These are phyloP conservation scores for Circinella minor DNA, from an alignment of 371 early-diverging fungal species.

Conservation along the genomic window DNA sequence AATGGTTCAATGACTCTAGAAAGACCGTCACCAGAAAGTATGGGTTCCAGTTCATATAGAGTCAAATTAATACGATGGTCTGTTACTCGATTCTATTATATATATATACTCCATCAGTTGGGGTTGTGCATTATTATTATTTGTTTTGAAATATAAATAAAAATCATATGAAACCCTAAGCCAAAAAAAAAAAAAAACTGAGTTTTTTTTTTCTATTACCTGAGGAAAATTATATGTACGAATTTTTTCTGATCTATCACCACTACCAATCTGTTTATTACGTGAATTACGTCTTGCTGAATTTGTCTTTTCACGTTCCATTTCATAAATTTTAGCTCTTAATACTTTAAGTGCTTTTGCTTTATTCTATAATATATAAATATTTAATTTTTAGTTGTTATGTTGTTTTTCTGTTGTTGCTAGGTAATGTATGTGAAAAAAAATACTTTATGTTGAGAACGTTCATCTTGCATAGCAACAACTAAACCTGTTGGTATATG, in stretches of 20 bases:
- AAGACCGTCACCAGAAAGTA: constrained; percentile 64
- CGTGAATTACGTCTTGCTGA: constrained; percentile 65
- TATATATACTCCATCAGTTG: neutral
- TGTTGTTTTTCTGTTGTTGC: neutral
- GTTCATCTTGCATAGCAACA: constrained; percentile 89
- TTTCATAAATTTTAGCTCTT: constrained; percentile 79
- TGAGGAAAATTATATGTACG: constrained; percentile 87
- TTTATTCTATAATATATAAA: constrained; percentile 64
- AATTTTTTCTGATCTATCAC: constrained; percentile 84
- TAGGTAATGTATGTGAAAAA: no score
- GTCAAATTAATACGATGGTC: constrained; percentile 86
- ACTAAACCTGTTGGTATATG: constrained; percentile 91
- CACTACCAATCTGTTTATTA: constrained; percentile 69
- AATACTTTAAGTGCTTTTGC: constrained; percentile 87
- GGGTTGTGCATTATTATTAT: neutral
- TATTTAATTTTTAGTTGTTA: neutral
- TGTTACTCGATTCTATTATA: constrained; percentile 72
- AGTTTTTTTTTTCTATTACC: constrained; percentile 20
- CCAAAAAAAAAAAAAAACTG: no score
- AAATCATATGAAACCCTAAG: constrained; percentile 2
- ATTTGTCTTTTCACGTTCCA: constrained; percentile 65
- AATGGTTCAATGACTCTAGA: constrained; percentile 59
- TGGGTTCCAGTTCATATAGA: constrained; percentile 70
- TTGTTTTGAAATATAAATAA: neutral
- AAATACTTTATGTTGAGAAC: constrained; percentile 81